phyloP scores from a whole-genome alignment of 2,329 filamentous ascomycete genomes.

The Penicillium nordicum region DNA sequence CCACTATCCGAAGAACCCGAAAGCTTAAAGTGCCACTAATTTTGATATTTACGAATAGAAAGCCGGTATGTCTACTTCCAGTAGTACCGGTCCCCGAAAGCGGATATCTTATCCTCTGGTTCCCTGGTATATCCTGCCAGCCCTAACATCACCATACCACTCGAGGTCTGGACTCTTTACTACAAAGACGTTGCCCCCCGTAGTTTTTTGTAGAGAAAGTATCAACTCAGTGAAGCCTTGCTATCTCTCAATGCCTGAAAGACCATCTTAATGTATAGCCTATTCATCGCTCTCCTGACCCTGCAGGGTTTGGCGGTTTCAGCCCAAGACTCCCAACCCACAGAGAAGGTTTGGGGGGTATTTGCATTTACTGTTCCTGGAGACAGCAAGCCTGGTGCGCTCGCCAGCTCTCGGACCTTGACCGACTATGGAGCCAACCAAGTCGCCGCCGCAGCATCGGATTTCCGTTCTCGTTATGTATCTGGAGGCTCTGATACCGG shows the following conservation, averaged over 20 bases:
- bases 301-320: constrained; percentile 17
- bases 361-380: constrained; percentile 56
- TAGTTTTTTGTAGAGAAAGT: background rate
- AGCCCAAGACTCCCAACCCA: constrained; percentile 24
- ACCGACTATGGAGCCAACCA: constrained; percentile 56
- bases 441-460: constrained; percentile 49
- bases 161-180: constrained; percentile 17
- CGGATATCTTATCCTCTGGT: constrained; percentile 6
- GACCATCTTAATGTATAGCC: constrained; percentile 11
- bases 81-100: constrained; percentile 13
- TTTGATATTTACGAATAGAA: background rate
- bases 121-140: constrained; percentile 2
- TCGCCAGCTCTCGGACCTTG: constrained; percentile 39
- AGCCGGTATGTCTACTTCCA: background rate
- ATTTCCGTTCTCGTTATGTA: constrained; percentile 55
- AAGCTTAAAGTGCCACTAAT: constrained; percentile 5
- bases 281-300: constrained; percentile 8
- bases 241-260: background rate
- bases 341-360: constrained; percentile 44
- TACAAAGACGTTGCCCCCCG: background rate
- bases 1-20: constrained; percentile 10
- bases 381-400: constrained; percentile 51
- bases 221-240: background rate
- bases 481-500: constrained; percentile 31
- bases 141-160: constrained; percentile 4